A percentile compares a stretch with the other conserved stretches of the same genome.
Evolutionary conservation across 2,329 filamentous ascomycete species (phyloP).

Genomic region (Aphanoascus verrucosus): DNA sequence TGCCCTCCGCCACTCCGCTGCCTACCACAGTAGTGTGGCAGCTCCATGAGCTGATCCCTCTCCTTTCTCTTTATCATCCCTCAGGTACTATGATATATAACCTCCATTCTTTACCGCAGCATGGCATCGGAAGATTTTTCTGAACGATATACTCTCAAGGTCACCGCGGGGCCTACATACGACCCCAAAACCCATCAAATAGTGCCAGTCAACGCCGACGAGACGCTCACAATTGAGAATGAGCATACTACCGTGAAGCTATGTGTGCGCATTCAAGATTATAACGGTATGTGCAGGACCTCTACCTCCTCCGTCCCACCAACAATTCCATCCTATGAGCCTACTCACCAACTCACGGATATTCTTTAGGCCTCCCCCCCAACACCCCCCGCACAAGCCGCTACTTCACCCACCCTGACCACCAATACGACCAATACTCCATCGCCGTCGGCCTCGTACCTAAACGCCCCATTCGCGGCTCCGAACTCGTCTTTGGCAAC

Average conservation of each 20-base stretch:
- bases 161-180: conserved; percentile 73
- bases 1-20: not conserved
- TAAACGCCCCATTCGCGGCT: conserved; percentile 53
- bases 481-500: conserved; percentile 82
- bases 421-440: conserved; percentile 70
- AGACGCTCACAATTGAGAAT: conserved; percentile 53
- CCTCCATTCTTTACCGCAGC: not conserved
- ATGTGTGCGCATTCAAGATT: conserved; percentile 62
- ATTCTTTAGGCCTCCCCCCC: conserved; percentile 36
- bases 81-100: not conserved
- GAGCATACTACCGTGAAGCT: conserved; percentile 56
- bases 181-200: conserved; percentile 59
- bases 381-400: conserved; percentile 57
- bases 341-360: not conserved
- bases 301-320: not conserved
- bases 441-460: conserved; percentile 70
- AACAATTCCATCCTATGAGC: not conserved
- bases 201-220: conserved; percentile 63
- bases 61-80: not conserved
- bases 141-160: conserved; percentile 60
- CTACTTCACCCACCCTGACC: conserved; percentile 65
- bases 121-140: conserved; percentile 11
- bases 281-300: conserved; percentile 30
- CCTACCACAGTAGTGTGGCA: not conserved
- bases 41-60: not conserved